Evolutionary conservation across 169 alveolate species (phyloP).

Genomic region (Cyclospora cayetanensis): DNA sequence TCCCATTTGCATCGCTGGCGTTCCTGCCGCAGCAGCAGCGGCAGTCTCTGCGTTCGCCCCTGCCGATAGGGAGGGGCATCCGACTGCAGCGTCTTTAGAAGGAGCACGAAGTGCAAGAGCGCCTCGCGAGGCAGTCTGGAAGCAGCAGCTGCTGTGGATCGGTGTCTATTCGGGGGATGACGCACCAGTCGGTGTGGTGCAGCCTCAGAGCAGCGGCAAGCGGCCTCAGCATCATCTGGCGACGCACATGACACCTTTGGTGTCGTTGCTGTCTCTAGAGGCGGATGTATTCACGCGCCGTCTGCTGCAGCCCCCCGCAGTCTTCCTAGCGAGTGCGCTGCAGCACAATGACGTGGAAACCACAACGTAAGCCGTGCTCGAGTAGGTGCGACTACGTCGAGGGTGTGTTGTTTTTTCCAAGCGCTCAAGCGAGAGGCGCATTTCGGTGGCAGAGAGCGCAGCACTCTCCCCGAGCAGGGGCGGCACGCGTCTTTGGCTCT

Average conservation of each 20-base stretch:
- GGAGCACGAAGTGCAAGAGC: not conserved
- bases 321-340: conserved; percentile 50
- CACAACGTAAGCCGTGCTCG: conserved; percentile 58
- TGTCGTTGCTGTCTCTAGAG: conserved; percentile 30
- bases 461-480: too few relatives aligned
- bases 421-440: too few relatives aligned
- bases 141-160: conserved; percentile 34
- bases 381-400: too few relatives aligned
- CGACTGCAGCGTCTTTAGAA: not conserved
- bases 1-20: conserved; percentile 26
- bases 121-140: not conserved
- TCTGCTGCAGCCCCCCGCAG: conserved; percentile 56
- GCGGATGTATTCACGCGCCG: conserved; percentile 31
- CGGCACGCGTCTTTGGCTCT: too few relatives aligned
- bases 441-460: too few relatives aligned
- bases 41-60: not conserved
- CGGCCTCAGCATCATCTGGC: not conserved
- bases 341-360: conserved; percentile 52
- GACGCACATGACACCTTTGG: conserved; percentile 29
- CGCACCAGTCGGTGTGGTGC: not conserved
- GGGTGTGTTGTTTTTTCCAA: too few relatives aligned
- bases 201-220: conserved; percentile 54
- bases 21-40: conserved; percentile 30
- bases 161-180: conserved; percentile 4
- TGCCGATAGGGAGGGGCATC: not conserved